These are phyloP conservation scores for Fusarium sp. DNA, from an alignment of 2,329 filamentous ascomycete species.

Conservation along the genomic window DNA sequence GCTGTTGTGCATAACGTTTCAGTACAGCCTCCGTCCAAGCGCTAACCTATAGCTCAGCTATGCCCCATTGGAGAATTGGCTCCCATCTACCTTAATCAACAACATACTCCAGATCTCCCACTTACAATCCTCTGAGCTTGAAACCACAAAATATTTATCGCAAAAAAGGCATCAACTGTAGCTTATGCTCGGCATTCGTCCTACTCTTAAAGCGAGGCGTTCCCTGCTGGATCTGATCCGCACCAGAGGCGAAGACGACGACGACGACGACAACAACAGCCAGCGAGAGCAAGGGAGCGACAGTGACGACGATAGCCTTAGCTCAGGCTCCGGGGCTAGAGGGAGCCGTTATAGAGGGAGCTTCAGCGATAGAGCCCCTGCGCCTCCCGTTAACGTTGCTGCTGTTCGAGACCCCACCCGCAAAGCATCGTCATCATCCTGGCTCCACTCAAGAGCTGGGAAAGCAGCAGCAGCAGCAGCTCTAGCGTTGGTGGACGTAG, in stretches of 20 bases:
- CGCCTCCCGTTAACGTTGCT: conserved; percentile 26
- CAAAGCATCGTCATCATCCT: conserved; percentile 48
- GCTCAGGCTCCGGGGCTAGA: conserved; percentile 7
- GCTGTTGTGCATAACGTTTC: background rate
- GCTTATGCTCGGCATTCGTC: conserved; percentile 63
- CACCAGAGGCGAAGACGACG: conserved; percentile 47
- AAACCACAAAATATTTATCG: conserved; percentile 16
- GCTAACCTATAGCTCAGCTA: conserved; percentile 17
- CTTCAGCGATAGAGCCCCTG: conserved; percentile 36
- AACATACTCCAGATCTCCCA: conserved; percentile 5
- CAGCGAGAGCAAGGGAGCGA: conserved; percentile 20
- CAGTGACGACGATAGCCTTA: conserved; percentile 8
- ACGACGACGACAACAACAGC: conserved; percentile 29
- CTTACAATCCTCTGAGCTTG: conserved; percentile 12
- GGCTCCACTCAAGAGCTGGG: conserved; percentile 43
- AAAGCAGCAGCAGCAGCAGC: conserved; percentile 22
- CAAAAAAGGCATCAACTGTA: conserved; percentile 22
- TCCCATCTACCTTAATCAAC: conserved; percentile 24
- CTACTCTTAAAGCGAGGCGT: conserved; percentile 62
- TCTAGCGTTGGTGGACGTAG: conserved; percentile 47
- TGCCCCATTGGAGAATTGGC: background rate
- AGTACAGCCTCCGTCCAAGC: conserved; percentile 16
- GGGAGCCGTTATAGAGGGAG: conserved; percentile 28
- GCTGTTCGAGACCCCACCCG: conserved; percentile 30
- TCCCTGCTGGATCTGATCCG: conserved; percentile 64